Evolutionary conservation across 1,284 basidiomycete genomes (phyloP), one percentile per base, ranked within the genome.

Genomic region (Ceratobasidium sp.): DNA sequence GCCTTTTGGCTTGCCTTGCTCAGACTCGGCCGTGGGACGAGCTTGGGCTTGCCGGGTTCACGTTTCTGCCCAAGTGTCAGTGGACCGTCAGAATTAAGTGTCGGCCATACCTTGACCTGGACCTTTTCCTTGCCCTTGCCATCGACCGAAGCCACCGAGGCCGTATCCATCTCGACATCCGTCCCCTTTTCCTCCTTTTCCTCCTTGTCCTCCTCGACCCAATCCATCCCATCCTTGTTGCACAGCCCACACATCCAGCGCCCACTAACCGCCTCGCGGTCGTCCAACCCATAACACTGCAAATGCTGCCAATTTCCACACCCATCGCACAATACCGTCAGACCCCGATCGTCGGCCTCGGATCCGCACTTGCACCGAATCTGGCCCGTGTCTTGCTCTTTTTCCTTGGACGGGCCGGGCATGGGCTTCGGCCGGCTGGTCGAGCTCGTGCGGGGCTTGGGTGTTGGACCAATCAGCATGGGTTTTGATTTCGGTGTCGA

Each of bases 301-400:
- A 70, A 54, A 50, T 72, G 71, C 40, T 72, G 72, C 69, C 71
- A 68, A 29, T 50, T 54, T 3, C 69, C 71, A 45, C 72, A 73
- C 43, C 64, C 56, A 34, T 73, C 71, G 64, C 72, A 73, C 42
- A 58, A 52, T n/a, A 72, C 70, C 34, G 72, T 72, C 15, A 31
- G 22, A 3, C 70, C 70, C 5, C 70, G 72, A 54, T 73, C 71
- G 49, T 73, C 71, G 34, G 55, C 42, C 8, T 40, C 56, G 54
- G 64, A 70, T 31, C 52, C 53, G 56, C 72, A 73, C 13, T 72
- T 64, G 49, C 72, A 73, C 25, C 71, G 71, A 17, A 73, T 73
- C 25, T 34, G 47, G 29, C 70, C 70, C 45, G 67, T 71, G 49
- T 72, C 71, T n/a, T 35, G 53, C 17, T 49, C 50, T 50, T 50